Conservation (phyloP, 208 protist species). For the Trypanosoma theileri region DNA sequence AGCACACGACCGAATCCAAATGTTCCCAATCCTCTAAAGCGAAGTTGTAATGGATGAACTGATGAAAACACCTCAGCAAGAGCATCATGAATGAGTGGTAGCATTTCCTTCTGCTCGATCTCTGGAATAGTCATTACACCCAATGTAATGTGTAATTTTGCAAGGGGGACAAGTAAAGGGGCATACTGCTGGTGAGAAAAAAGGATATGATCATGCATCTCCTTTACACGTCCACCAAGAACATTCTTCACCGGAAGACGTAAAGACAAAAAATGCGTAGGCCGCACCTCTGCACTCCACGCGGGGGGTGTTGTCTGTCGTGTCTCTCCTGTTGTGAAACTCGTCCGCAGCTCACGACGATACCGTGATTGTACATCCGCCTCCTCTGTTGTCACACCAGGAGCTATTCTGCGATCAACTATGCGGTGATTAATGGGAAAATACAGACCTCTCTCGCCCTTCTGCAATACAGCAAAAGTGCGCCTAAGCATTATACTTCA, state of each 20-base stretch:
- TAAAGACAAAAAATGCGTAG: conserved; percentile 85
- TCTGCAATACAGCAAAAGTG: conserved; percentile 29
- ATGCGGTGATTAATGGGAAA: conserved; percentile 90
- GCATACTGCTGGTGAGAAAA: conserved; percentile 59
- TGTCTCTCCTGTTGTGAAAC: conserved; percentile 75
- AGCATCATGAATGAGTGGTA: conserved; percentile 40
- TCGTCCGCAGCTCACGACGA: conserved; percentile 73
- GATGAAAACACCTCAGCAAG: conserved; percentile 48
- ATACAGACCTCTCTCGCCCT: conserved; percentile 72
- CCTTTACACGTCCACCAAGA: conserved; percentile 56
- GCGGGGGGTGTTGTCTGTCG: conserved; percentile 64
- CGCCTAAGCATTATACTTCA: conserved; percentile 33
- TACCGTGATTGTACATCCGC: conserved; percentile 77
- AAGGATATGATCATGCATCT: conserved; percentile 70
- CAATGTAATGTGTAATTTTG: conserved; percentile 81
- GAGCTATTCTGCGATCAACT: conserved; percentile 62
- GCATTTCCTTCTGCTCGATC: conserved; percentile 18
- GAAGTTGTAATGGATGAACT: conserved; percentile 58
- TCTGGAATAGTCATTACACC: conserved; percentile 67
- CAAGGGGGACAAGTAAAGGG: conserved; percentile 61
- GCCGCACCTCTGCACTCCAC: conserved; percentile 56
- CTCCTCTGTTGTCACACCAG: conserved; percentile 41
- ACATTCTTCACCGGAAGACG: conserved; percentile 62
- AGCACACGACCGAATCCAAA: conserved; percentile 79
- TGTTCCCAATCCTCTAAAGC: conserved; percentile 81